These are phyloP conservation scores for Avena insularis DNA, from an alignment of 176 grass and related monocot genomes.

Conservation along the genomic window DNA sequence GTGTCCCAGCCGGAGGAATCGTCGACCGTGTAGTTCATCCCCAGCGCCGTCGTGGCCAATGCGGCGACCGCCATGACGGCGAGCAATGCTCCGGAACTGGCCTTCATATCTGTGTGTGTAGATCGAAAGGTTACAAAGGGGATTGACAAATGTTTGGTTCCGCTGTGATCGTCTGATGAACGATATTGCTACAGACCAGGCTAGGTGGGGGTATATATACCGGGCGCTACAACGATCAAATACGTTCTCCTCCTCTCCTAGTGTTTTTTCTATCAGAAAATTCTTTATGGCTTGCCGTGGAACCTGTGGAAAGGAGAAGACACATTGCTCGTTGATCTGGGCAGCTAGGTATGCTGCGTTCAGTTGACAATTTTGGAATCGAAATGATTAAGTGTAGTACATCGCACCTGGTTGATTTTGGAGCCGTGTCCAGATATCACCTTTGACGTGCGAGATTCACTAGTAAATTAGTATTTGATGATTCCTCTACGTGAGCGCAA, in stretches of 20 bases:
- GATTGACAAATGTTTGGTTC: background rate
- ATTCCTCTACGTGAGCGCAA: conserved; percentile 29
- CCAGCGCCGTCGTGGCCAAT: conserved; percentile 41
- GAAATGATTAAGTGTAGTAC: conserved; percentile 4
- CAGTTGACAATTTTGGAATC: background rate
- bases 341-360: background rate
- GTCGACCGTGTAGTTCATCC: conserved; percentile 48
- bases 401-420: background rate
- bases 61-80: conserved; percentile 32
- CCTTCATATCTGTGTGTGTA: conserved; percentile 37
- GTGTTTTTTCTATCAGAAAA: background rate
- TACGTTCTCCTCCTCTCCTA: background rate
- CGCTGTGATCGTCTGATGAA: background rate
- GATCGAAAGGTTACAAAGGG: background rate
- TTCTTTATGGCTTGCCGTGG: conserved; percentile 42
- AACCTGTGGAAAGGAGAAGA: background rate
- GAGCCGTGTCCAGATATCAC: background rate
- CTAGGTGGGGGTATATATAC: background rate
- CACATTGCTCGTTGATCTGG: background rate
- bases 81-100: conserved; percentile 28
- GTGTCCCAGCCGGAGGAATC: conserved; percentile 63
- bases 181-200: conserved; percentile 1
- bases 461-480: background rate
- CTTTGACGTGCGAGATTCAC: background rate
- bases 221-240: background rate